phyloP scores from a whole-genome alignment of 2,329 filamentous ascomycete genomes.

The Apiospora sp. region DNA sequence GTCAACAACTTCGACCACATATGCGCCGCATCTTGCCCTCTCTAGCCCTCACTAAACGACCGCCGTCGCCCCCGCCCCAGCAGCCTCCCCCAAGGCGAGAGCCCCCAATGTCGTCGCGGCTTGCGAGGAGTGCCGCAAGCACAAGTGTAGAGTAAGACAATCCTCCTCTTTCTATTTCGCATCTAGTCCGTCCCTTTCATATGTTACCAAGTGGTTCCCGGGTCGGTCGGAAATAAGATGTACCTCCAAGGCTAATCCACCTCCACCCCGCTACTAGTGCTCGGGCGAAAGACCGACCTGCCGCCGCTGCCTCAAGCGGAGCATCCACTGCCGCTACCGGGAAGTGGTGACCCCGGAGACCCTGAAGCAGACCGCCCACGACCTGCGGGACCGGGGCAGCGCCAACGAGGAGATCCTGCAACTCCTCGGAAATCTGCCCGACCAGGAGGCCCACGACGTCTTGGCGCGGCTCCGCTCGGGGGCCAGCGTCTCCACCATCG shows the following conservation, averaged over 20 bases:
- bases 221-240: too few relatives aligned
- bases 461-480: slow-evolving; percentile 47
- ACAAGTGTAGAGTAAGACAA: slow-evolving; percentile 42
- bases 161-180: background rate
- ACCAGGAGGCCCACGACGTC: slow-evolving; percentile 45
- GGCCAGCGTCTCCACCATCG: slow-evolving; percentile 39
- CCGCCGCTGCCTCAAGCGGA: slow-evolving; percentile 40
- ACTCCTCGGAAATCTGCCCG: slow-evolving; percentile 33
- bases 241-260: background rate
- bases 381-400: slow-evolving; percentile 38
- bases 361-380: slow-evolving; percentile 42
- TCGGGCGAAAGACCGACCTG: slow-evolving; percentile 42
- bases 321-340: slow-evolving; percentile 40
- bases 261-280: slow-evolving; percentile 35
- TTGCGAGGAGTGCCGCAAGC: slow-evolving; percentile 42
- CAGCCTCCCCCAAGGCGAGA: background rate
- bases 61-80: slow-evolving; percentile 1
- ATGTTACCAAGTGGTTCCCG: too few relatives aligned
- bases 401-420: slow-evolving; percentile 41
- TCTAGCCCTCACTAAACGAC: background rate
- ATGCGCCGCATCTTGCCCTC: background rate
- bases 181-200: background rate
- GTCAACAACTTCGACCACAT: background rate
- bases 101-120: slow-evolving; percentile 32
- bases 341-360: slow-evolving; percentile 43